Percentiles rank a stretch among this genome's conserved stretches.
phyloP scores from a whole-genome alignment of 176 grass and related monocot species.

The Musa beccarii region DNA sequence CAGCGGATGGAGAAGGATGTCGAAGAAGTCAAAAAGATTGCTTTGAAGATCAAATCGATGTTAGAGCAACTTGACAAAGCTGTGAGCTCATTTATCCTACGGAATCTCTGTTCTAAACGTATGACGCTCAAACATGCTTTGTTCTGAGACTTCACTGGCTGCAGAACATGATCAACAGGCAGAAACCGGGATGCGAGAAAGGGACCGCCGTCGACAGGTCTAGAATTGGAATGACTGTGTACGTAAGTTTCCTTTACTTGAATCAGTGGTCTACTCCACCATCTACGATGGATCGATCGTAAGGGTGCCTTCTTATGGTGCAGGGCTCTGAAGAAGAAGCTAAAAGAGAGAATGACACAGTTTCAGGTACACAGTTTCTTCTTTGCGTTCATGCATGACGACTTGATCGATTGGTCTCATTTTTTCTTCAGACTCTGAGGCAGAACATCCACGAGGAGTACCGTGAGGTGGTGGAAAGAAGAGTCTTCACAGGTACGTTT shows the following conservation, averaged over 20 bases:
- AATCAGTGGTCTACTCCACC: not conserved
- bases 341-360: constrained; percentile 37
- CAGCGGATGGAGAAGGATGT: constrained; percentile 46
- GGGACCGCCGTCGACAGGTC: constrained; percentile 39
- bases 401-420: not conserved
- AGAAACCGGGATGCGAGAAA: constrained; percentile 34
- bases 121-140: not conserved
- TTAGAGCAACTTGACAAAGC: constrained; percentile 42
- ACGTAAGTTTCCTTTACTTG: constrained; percentile 23
- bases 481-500: constrained; percentile 35
- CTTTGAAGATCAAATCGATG: constrained; percentile 34
- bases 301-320: not conserved
- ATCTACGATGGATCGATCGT: not conserved
- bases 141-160: not conserved
- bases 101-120: not conserved
- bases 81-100: constrained; percentile 8
- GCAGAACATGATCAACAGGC: constrained; percentile 38
- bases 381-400: not conserved
- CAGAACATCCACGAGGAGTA: constrained; percentile 39
- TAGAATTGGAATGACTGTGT: constrained; percentile 50
- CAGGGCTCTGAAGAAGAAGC: constrained; percentile 38
- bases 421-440: constrained; percentile 21
- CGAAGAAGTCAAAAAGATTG: constrained; percentile 32
- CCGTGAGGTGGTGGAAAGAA: constrained; percentile 33
- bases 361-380: constrained; percentile 24